Evolutionary conservation across 2,329 filamentous ascomycete genomes (phyloP), one percentile per base, ranked within the genome.

Genomic region (Phyllosticta citrichinensis): DNA sequence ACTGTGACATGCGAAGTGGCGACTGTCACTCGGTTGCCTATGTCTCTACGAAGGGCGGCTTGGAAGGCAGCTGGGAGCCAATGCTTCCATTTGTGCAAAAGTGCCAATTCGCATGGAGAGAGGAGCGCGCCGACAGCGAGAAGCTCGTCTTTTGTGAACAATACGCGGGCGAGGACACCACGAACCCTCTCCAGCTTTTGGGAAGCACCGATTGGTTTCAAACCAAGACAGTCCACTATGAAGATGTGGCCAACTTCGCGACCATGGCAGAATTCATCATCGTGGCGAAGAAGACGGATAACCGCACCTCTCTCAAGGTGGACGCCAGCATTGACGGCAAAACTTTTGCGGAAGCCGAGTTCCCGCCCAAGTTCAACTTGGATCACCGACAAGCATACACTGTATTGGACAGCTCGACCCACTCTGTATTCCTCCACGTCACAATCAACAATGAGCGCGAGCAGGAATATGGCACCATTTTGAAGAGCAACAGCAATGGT

Each of bases 401-500:
- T 0, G 89, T 97, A 2, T 81, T 99, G 30, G 92, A 97, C 71
- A 97, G 92, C 74, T 94, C 91, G 1, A 96, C 91, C 0, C 93
- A 97, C 73, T 89, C 94, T 1, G 83, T 99, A 62, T 97, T 97
- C 75, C 77, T 99, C 62, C 95, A 97, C 69, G 93, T 97, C 55
- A 91, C 88, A 0, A 89, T 90, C 51, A 87, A 88, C 68, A 82
- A 81, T 51, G 77, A 78, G 3, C 71, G 79, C 57, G 87, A 84
- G 19, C 83, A 82, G 57, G 83, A 88, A 63, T 91, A 89, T 67
- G 94, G 94, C 47, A 87, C 88, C 24, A 90, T 99, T 67, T 85
- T 99, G 75, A 99, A 97, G 83, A 97, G 91, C 70, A 99, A 99
- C 77, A 97, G 91, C 68, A 97, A 99, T 70, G 94, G 94, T 59